Base-by-base conservation (phyloP, 2,329 filamentous ascomycete species). In the Fusarium nodosum region DNA sequence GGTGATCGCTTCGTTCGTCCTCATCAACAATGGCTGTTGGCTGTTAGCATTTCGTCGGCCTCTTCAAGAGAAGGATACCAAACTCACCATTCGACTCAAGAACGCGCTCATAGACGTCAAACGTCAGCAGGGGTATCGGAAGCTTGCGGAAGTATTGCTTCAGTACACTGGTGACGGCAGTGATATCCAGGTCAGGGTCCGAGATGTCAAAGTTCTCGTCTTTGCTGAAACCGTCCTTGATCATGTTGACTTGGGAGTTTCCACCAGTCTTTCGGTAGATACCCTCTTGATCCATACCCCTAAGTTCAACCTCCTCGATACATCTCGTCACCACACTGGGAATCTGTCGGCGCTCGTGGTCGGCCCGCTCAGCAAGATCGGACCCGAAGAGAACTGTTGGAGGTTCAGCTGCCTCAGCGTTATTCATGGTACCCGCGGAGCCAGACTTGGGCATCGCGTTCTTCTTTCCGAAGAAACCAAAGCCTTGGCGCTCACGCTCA, bases 71-170 rank as follows among this genome's bases (percentile, higher is more conserved):
- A 15, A 13, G 34, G 9, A 16, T 20, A 5, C 34, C 4, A 34
- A 34, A 82, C 90, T 82, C 83, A 92, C 91, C 83, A 69, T 88
- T 90, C 7, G 92, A 93, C 73, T 97, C 94, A 50, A 99, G 83
- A 51, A 99, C 87, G 39, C 88, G 87, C 73, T 98, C 95, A 76
- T 99, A 99, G 28, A 97, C 90, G 24, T 97, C 93, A 79, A 91
- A 97, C 0, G 95, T 97, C 73, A 99, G 89, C 33, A 99, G 85
- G 5, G 96, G 96, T 10, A 87, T 92, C 1, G 96, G 96, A 36
- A 98, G 85, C 80, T 94, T 96, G 73, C 96, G 89, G 87, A 99
- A 97, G 78, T 98, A 99, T 79, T 98, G 95, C 83, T 99, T 99
- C 74, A 99, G 82, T 22, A 95, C 93, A 76, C 93, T 97, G 3